These are phyloP conservation scores for Boletus tomentosulus DNA, from an alignment of 768 basidiomycete species.

Conservation along the genomic window DNA sequence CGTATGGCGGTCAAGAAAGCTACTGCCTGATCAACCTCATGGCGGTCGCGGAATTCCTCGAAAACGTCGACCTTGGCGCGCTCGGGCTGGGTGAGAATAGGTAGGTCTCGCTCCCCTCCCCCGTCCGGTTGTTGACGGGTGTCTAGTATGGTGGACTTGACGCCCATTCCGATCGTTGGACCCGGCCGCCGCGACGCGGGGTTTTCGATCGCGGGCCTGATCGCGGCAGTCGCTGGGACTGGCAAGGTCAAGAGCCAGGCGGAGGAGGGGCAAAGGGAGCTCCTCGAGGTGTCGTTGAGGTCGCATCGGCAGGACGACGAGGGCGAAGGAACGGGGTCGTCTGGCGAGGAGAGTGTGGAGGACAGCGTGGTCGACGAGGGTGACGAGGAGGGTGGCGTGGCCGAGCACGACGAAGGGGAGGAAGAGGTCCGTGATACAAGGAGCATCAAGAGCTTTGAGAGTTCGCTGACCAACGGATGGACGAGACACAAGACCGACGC, in stretches of 20 bases:
- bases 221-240: too few species aligned
- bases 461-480: conserved; percentile 55
- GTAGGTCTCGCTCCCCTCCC: conserved; percentile 30
- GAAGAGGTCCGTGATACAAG: conserved; percentile 49
- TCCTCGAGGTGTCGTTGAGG: conserved; percentile 47
- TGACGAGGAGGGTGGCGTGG: conserved; percentile 26
- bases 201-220: conserved; percentile 70
- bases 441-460: conserved; percentile 85
- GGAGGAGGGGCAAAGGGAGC: conserved; percentile 46
- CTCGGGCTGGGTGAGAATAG: conserved; percentile 63
- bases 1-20: conserved; percentile 62
- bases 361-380: conserved; percentile 18
- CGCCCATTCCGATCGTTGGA: conserved; percentile 71
- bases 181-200: conserved; percentile 73
- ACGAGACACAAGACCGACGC: conserved; percentile 48
- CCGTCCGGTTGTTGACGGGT: not conserved
- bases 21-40: conserved; percentile 94
- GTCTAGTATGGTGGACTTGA: conserved; percentile 70
- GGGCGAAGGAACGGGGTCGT: not conserved
- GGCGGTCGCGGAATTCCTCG: conserved; percentile 93
- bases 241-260: too few species aligned
- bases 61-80: conserved; percentile 84
- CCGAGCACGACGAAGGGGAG: conserved; percentile 27
- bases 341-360: not conserved
- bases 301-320: conserved; percentile 26